phyloP scores from a whole-genome alignment of 75 land plant genomes.

The Selaginella tamariscina region DNA sequence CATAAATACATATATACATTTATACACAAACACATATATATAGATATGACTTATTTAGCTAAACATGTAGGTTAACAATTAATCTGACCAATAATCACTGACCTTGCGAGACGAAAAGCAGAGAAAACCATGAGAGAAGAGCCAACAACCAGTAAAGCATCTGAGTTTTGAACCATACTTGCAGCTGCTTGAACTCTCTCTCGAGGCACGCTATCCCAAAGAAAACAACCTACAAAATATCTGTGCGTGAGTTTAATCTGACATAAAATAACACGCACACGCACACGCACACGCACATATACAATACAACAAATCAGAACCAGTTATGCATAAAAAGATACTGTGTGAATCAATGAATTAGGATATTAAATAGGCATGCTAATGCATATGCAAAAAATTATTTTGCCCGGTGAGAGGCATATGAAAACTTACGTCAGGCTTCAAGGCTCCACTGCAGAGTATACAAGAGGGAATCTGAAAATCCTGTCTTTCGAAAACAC shows the following conservation, averaged over 20 bases:
- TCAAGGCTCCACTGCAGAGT: slow-evolving; percentile 61
- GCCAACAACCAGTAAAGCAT: slow-evolving; percentile 85
- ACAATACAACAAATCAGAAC: no score
- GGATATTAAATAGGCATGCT: not conserved
- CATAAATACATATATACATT: no score
- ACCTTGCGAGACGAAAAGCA: slow-evolving; percentile 85
- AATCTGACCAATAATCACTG: not conserved
- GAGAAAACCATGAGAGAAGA: slow-evolving; percentile 92
- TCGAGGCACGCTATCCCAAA: slow-evolving; percentile 94
- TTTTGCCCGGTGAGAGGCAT: not conserved
- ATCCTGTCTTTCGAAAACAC: slow-evolving; percentile 60
- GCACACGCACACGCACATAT: no score
- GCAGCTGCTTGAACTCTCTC: slow-evolving; percentile 59
- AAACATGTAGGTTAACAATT: not conserved
- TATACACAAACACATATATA: no score
- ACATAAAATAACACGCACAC: no score
- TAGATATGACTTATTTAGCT: no score
- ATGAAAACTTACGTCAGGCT: slow-evolving; percentile 64
- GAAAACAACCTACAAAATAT: slow-evolving; percentile 62
- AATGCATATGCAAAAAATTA: not conserved
- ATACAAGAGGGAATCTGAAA: slow-evolving; percentile 67
- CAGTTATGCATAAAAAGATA: no score
- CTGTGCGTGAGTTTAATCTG: no score
- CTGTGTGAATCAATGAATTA: no score
- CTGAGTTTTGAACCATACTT: slow-evolving; percentile 54